phyloP scores from a whole-genome alignment of 306 rosid species.

The Fragaria ananassa region DNA sequence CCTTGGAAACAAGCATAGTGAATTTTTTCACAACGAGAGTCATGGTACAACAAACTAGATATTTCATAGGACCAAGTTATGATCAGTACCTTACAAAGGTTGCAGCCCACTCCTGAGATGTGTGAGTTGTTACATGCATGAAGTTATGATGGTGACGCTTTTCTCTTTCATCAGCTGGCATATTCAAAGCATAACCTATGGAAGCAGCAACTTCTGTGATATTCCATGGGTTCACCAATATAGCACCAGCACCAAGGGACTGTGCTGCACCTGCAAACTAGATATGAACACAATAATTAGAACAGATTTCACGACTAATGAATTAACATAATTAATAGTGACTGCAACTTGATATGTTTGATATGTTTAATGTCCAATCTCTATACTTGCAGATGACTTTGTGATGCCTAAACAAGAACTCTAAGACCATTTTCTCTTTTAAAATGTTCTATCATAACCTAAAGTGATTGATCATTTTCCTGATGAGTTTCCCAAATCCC shows the following conservation, averaged over 20 bases:
- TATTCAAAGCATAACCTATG: conserved; percentile 82
- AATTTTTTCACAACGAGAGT: background rate
- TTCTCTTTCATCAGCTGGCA: conserved; percentile 93
- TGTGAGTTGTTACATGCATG: conserved; percentile 90
- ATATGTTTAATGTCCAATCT: background rate
- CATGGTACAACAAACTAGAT: conserved; percentile 1
- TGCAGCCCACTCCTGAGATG: conserved; percentile 99
- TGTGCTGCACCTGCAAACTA: conserved; percentile 99
- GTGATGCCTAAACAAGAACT: background rate
- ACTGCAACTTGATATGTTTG: background rate
- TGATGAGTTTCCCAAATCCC: background rate
- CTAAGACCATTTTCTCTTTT: background rate
- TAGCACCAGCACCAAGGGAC: conserved; percentile 96
- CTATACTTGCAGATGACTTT: background rate
- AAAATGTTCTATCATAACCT: background rate
- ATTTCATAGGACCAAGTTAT: conserved; percentile 8
- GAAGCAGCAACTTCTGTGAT: conserved; percentile 88
- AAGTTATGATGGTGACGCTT: conserved; percentile 89
- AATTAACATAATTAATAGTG: background rate
- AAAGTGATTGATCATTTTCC: background rate
- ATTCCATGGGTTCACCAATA: conserved; percentile 97
- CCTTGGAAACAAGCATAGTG: background rate
- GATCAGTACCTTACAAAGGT: conserved; percentile 80
- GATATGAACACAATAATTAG: conserved; percentile 21
- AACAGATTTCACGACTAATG: conserved; percentile 1